Percentiles rank a stretch among this genome's conserved stretches.
phyloP scores from a whole-genome alignment of 2,329 filamentous ascomycete species.

The Emmonsia crescens region DNA sequence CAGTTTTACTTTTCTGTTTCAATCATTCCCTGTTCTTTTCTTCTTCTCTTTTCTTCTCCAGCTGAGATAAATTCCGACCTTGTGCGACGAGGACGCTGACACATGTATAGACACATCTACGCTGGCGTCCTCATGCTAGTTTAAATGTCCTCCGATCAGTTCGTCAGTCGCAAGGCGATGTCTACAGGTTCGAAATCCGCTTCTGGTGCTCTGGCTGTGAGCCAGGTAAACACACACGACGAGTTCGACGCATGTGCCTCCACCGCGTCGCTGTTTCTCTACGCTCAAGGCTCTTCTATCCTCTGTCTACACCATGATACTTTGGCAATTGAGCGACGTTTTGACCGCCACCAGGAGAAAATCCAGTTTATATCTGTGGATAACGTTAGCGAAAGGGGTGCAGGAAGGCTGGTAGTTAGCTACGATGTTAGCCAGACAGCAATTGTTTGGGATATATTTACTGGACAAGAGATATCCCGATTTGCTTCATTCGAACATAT shows the following conservation, averaged over 20 bases:
- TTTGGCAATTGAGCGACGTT: conserved; percentile 74
- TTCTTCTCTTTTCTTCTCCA: neutral
- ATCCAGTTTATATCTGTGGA: conserved; percentile 79
- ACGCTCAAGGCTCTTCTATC: conserved; percentile 69
- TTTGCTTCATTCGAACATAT: conserved; percentile 86
- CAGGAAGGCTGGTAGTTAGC: conserved; percentile 78
- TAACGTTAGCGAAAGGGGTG: conserved; percentile 77
- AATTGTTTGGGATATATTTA: conserved; percentile 94
- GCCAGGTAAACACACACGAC: conserved; percentile 25
- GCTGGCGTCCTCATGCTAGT: conserved; percentile 1
- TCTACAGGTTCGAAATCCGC: conserved; percentile 49
- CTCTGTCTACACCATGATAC: conserved; percentile 89
- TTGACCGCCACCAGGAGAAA: conserved; percentile 72
- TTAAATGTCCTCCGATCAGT: conserved; percentile 41
- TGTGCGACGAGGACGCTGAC: conserved; percentile 2
- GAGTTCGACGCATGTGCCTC: conserved; percentile 80
- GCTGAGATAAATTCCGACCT: neutral
- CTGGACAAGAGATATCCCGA: conserved; percentile 79
- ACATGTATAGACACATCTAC: conserved; percentile 1
- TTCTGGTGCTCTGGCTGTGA: conserved; percentile 40
- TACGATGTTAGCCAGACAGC: conserved; percentile 85
- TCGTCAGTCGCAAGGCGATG: conserved; percentile 49
- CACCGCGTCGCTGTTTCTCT: conserved; percentile 82
- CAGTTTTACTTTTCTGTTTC: neutral
- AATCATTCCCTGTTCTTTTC: neutral